Conservation (phyloP, 164 flowering plant genomes). For the Pachysandra terminalis region DNA sequence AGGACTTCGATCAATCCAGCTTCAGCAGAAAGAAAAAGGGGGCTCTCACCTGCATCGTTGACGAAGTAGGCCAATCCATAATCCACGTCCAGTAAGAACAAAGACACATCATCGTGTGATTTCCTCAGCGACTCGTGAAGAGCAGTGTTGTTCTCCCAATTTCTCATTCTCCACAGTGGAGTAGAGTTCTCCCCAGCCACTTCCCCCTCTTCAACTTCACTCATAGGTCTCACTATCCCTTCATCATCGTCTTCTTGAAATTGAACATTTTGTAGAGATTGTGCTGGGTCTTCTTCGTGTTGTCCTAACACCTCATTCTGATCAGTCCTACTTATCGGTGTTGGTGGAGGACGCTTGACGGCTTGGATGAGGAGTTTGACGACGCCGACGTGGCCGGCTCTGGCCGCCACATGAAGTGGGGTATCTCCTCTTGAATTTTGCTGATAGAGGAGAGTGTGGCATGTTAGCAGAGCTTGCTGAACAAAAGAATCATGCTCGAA, state of each 20-base stretch:
- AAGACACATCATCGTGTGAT: not conserved
- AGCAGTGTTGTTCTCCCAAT: slow-evolving; percentile 11
- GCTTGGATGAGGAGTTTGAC: slow-evolving; percentile 3
- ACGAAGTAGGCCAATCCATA: not conserved
- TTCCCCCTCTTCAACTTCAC: not conserved
- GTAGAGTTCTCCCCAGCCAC: not conserved
- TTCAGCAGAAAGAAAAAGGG: slow-evolving; percentile 13
- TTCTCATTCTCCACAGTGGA: slow-evolving; percentile 9
- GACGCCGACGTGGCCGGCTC: slow-evolving; percentile 2
- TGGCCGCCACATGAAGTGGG: slow-evolving; percentile 18
- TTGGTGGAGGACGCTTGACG: not conserved
- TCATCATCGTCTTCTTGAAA: not conserved
- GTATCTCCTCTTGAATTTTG: slow-evolving; percentile 8
- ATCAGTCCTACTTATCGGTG: no score
- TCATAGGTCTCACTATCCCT: not conserved
- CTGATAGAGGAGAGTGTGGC: not conserved
- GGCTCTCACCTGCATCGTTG: slow-evolving; percentile 14
- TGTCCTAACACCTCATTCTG: not conserved
- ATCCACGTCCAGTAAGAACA: slow-evolving; percentile 5
- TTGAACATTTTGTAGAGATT: no score
- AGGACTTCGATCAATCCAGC: not conserved
- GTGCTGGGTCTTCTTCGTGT: no score
- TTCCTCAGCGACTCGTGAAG: slow-evolving; percentile 21
- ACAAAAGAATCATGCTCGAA: not conserved
- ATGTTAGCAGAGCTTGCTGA: not conserved